These are phyloP conservation scores for Blepharisma stoltei DNA, from an alignment of 73 alveolate genomes.

Conservation along the genomic window DNA sequence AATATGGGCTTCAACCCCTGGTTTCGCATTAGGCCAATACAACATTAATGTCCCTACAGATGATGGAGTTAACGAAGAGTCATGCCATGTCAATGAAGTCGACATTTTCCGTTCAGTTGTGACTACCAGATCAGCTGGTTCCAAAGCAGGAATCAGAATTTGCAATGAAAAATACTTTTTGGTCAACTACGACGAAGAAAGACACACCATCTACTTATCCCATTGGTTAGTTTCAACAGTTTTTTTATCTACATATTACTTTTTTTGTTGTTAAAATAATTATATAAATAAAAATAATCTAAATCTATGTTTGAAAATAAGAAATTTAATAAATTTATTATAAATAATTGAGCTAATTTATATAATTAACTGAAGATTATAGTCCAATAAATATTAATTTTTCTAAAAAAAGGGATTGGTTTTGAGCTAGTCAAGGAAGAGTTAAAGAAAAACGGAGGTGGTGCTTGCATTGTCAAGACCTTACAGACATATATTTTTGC, in stretches of 20 bases:
- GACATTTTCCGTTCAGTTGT: neutral
- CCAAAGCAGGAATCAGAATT: slow-evolving; percentile 22
- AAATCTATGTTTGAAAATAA: no score
- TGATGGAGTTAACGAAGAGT: neutral
- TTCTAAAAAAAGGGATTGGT: no score
- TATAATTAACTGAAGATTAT: no score
- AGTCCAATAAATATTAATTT: no score
- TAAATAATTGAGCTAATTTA: no score
- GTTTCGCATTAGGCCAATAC: neutral
- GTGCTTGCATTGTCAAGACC: slow-evolving; percentile 8
- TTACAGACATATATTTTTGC: neutral
- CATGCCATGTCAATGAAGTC: neutral
- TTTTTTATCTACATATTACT: no score
- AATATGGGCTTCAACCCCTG: slow-evolving; percentile 20
- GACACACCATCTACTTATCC: neutral
- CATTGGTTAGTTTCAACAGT: no score
- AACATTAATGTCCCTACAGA: slow-evolving; percentile 17
- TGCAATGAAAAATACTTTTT: neutral
- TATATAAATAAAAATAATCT: no score
- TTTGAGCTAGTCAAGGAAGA: no score
- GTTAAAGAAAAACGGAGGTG: slow-evolving; percentile 29
- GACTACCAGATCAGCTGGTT: neutral
- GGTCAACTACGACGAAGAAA: neutral
- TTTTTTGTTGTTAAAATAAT: no score
- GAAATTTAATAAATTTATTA: no score